phyloP scores from a whole-genome alignment of 2,329 filamentous ascomycete genomes.

The Colletotrichum acutatum region DNA sequence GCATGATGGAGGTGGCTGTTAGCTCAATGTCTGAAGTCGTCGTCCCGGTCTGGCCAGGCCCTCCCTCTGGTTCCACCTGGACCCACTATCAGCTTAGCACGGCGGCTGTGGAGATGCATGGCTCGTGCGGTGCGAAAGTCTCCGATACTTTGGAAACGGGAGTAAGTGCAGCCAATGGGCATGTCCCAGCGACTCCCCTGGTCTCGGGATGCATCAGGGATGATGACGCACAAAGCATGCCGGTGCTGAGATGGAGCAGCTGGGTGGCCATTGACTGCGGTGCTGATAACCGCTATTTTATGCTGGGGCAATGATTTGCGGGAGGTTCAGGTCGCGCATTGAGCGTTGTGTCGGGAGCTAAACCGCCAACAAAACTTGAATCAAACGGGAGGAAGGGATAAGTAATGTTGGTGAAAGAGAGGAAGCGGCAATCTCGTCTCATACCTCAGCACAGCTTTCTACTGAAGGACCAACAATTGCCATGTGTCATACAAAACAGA shows the following conservation, averaged over 20 bases:
- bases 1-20: constrained; percentile 18
- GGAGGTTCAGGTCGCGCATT: background rate
- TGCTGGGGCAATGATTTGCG: background rate
- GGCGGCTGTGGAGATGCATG: constrained; percentile 8
- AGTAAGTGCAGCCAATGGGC: constrained; percentile 12
- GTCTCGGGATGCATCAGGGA: constrained; percentile 27
- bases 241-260: constrained; percentile 8
- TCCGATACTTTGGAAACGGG: constrained; percentile 27
- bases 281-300: constrained; percentile 21
- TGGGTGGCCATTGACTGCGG: constrained; percentile 1
- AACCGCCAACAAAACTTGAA: background rate
- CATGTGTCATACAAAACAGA: background rate
- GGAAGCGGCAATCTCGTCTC: constrained; percentile 15
- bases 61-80: background rate
- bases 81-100: constrained; percentile 4
- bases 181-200: constrained; percentile 31
- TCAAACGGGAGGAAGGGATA: background rate
- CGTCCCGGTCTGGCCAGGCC: constrained; percentile 15
- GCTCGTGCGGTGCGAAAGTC: constrained; percentile 29
- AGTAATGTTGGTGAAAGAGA: background rate
- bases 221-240: constrained; percentile 32
- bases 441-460: background rate
- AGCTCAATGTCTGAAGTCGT: constrained; percentile 2
- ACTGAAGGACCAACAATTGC: background rate
- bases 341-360: background rate